Percentiles rank a stretch among this genome's conserved stretches.
Conservation (phyloP, 2,329 filamentous ascomycete genomes). For the Plenodomus tracheiphilus region DNA sequence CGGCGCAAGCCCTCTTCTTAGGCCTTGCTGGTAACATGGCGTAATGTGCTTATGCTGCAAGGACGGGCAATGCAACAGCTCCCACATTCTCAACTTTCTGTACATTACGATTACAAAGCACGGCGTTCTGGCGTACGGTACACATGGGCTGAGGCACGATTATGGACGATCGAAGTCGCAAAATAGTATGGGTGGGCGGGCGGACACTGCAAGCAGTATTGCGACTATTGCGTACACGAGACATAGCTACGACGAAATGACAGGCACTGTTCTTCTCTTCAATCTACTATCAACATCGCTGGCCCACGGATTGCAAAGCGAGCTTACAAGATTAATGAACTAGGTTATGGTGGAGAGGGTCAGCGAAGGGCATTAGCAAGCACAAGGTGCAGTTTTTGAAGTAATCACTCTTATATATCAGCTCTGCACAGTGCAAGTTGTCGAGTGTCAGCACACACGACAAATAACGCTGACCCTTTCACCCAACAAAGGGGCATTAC, state of each 20-base stretch:
- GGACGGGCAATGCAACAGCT: background rate
- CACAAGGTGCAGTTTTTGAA: no score
- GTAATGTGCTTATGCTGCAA: slow-evolving; percentile 31
- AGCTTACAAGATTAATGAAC: no score
- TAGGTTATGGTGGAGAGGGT: no score
- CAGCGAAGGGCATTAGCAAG: no score
- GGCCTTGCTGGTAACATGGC: slow-evolving; percentile 84
- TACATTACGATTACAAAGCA: slow-evolving; percentile 12
- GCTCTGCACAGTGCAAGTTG: no score
- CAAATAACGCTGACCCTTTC: no score
- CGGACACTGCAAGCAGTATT: background rate
- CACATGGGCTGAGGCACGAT: background rate
- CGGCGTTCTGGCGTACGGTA: slow-evolving; percentile 14
- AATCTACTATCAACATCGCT: background rate
- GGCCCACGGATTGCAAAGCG: no score
- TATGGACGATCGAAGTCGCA: background rate
- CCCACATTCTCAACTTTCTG: slow-evolving; percentile 14
- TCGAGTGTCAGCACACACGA: no score
- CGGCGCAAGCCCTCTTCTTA: slow-evolving; percentile 91
- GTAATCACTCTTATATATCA: no score
- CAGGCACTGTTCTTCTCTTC: background rate
- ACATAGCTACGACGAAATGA: slow-evolving; percentile 7
- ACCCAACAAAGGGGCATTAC: no score
- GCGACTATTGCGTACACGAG: background rate
- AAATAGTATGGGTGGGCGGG: background rate